phyloP scores from a whole-genome alignment of 2,329 filamentous ascomycete species.

The Aspergillus floridensis region DNA sequence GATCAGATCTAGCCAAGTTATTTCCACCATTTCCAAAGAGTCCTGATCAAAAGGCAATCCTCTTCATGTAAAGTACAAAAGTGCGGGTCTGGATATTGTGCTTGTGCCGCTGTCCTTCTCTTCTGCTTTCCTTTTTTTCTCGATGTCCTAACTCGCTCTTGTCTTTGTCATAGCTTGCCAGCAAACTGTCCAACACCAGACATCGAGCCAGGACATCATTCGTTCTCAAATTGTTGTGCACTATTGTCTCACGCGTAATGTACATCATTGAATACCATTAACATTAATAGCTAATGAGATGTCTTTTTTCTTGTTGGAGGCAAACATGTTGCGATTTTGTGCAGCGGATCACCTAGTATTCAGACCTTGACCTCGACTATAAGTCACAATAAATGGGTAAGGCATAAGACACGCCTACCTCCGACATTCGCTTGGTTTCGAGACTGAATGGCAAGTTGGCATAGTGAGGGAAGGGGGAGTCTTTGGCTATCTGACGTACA shows the following conservation, averaged over 20 bases:
- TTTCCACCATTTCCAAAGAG: not conserved
- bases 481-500: too few species aligned
- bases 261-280: not conserved
- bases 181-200: not conserved
- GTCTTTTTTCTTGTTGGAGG: conserved; percentile 13
- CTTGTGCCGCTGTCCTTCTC: not conserved
- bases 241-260: not conserved
- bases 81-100: conserved; percentile 24
- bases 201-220: not conserved
- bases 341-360: not conserved
- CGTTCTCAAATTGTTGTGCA: not conserved
- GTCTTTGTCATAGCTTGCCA: not conserved
- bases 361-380: too few species aligned
- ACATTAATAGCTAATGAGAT: not conserved
- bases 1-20: not conserved
- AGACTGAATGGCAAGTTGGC: too few species aligned
- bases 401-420: too few species aligned
- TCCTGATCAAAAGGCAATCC: not conserved
- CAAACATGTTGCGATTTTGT: not conserved
- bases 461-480: too few species aligned
- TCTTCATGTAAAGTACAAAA: conserved; percentile 36
- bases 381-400: too few species aligned
- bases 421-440: too few species aligned
- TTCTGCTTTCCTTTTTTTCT: not conserved
- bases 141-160: not conserved